A percentile compares a stretch with the other conserved stretches of the same genome.
These are phyloP conservation scores for Cytospora schulzeri DNA, from an alignment of 2,329 filamentous ascomycete species.

Conservation along the genomic window DNA sequence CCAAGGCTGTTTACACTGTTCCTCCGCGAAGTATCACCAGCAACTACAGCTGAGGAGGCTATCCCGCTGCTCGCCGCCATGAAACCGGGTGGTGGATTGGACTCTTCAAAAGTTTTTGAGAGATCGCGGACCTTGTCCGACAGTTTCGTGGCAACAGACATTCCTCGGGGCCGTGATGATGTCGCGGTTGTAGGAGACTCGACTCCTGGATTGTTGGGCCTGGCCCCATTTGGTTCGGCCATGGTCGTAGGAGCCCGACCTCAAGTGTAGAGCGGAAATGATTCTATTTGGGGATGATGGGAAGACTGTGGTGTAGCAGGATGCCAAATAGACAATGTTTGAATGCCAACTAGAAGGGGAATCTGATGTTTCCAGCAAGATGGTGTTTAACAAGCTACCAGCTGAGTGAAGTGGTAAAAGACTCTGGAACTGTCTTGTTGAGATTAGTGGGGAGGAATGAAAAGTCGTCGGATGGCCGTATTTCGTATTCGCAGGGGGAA, in stretches of 20 bases:
- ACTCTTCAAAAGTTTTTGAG: slow-evolving; percentile 45
- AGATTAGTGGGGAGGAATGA: neutral
- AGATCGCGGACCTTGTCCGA: slow-evolving; percentile 28
- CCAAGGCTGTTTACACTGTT: slow-evolving; percentile 18
- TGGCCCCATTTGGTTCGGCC: slow-evolving; percentile 21
- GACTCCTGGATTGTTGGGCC: slow-evolving; percentile 11
- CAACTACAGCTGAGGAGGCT: slow-evolving; percentile 42
- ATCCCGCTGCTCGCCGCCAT: slow-evolving; percentile 50
- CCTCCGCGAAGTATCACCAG: slow-evolving; percentile 24
- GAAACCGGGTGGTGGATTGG: slow-evolving; percentile 50
- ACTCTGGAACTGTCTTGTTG: neutral
- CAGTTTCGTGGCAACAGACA: slow-evolving; percentile 26
- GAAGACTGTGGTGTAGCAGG: neutral
- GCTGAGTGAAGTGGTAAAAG: neutral
- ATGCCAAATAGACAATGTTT: neutral
- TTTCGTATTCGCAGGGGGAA: neutral
- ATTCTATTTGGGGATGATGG: neutral
- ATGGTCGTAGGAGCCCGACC: slow-evolving; percentile 15
- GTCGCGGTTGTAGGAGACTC: slow-evolving; percentile 4
- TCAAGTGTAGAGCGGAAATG: neutral
- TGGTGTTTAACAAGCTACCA: neutral
- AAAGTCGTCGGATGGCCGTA: too few relatives aligned
- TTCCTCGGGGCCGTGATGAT: slow-evolving; percentile 23
- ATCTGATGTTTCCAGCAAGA: neutral
- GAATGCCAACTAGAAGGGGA: neutral